Evolutionary conservation across 345 rosid species (phyloP).

Genomic region (Ceriops zippeliana): DNA sequence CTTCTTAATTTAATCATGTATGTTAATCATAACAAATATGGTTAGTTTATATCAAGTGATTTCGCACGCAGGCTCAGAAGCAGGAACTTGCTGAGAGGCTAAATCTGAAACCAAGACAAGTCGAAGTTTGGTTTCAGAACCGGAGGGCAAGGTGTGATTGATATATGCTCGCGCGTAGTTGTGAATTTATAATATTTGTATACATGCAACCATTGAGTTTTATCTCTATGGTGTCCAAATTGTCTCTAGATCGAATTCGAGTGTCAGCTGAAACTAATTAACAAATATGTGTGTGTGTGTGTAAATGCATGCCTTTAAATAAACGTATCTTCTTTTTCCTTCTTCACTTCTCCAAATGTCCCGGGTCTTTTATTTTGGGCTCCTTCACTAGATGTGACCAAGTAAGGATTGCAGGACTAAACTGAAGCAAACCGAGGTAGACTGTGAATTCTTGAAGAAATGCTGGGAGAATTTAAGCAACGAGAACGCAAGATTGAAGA

Average conservation of each 20-base stretch:
- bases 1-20: background rate
- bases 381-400: background rate
- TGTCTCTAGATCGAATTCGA: too few relatives aligned
- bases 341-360: background rate
- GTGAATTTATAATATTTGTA: background rate
- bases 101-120: constrained; percentile 48
- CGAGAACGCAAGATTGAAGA: constrained; percentile 43
- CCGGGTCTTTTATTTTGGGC: background rate
- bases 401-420: constrained; percentile 35
- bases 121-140: constrained; percentile 68
- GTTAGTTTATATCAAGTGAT: background rate
- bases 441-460: constrained; percentile 41
- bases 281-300: too few relatives aligned
- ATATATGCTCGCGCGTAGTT: background rate
- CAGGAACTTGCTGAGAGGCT: constrained; percentile 40
- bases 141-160: constrained; percentile 52
- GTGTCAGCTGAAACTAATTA: too few relatives aligned
- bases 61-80: constrained; percentile 39
- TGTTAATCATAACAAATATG: background rate
- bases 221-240: background rate
- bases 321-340: too few relatives aligned
- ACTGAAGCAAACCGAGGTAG: constrained; percentile 48
- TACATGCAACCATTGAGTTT: background rate
- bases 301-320: too few relatives aligned
- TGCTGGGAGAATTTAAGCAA: constrained; percentile 38